Base-by-base conservation (phyloP, 179 eudicot genomes). In the Heliamphora pulchella region DNA sequence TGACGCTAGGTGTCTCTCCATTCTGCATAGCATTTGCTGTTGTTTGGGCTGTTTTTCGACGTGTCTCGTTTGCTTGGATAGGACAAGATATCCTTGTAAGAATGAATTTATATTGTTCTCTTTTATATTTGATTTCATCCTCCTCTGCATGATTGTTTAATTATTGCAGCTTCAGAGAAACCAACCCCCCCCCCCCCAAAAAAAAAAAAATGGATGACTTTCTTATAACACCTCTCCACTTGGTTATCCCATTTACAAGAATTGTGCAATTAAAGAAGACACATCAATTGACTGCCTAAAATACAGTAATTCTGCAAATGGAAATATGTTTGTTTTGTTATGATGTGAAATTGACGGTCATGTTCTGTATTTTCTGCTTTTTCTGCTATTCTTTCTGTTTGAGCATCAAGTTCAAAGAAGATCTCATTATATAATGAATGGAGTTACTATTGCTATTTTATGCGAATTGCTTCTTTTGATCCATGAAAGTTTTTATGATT, bases 71-170 rank as follows among this genome's bases (percentile, higher is more conserved):
- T 84, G 99, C 97, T 80, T 96, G 98, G 99, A 94, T 94, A 41
- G 99, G 99, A 82, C 99, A 96, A 90, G 98, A 96, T 85, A 90
- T 96, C 84, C 99, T 96, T 83, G 99, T 96, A 88, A 90, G 99
- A 44, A 77, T 46, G 39, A 41, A 10, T 78, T 78, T 78, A 5
- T 67, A 44, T 80, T 74, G 62, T 64, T 39, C 67, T 43, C 2
- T 14, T 39, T 55, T 54, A 22, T 74, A 74, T 55, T 72, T 22
- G 61, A 72, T 11, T 72, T 22, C 7, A 51, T 53, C 46, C 41
- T 57, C 50, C 41, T 57, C 50, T 74, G 63, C 65, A 55, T 74
- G 44, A 14, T 57, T 55, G 39, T 53, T 55, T 43, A 20, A 44
- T 15, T 65, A 13, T 47, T 76, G 69, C 51, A 62, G 51, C 68